Conservation (phyloP, 2,329 filamentous ascomycete species). For the Ophiosphaerella herpotricha region DNA sequence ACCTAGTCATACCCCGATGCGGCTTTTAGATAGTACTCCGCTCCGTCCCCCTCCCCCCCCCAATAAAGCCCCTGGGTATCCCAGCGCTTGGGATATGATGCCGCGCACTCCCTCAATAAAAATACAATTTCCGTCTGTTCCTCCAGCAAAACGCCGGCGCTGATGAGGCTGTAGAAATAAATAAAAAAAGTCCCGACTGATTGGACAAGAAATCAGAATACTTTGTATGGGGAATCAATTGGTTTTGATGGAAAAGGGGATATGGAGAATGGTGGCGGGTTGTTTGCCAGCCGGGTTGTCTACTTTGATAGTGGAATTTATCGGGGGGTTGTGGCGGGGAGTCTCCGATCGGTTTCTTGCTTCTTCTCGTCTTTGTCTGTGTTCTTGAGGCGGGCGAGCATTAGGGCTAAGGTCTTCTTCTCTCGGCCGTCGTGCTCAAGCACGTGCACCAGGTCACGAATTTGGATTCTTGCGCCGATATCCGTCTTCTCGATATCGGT, state of each 20-base stretch:
- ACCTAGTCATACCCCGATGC: not conserved
- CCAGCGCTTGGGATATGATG: slow-evolving; percentile 30
- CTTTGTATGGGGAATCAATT: not conserved
- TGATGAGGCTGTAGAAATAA: slow-evolving; percentile 13
- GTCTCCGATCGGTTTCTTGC: slow-evolving; percentile 8
- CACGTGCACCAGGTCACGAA: slow-evolving; percentile 79
- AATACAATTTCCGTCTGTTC: slow-evolving; percentile 6
- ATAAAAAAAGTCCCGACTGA: not conserved
- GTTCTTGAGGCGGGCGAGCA: slow-evolving; percentile 38
- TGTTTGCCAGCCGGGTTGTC: no score
- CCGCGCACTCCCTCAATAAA: slow-evolving; percentile 1
- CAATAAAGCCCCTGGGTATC: slow-evolving; percentile 7
- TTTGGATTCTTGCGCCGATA: slow-evolving; percentile 77
- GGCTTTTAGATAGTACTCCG: not conserved
- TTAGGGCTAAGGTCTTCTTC: slow-evolving; percentile 53
- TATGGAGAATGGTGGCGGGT: no score
- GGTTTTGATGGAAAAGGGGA: no score
- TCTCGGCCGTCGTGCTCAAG: slow-evolving; percentile 79
- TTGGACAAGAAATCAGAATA: not conserved
- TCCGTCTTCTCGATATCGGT: slow-evolving; percentile 77
- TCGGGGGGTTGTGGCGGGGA: slow-evolving; percentile 11
- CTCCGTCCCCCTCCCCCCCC: not conserved
- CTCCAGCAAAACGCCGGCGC: slow-evolving; percentile 23
- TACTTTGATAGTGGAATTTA: not conserved
- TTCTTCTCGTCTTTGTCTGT: slow-evolving; percentile 34